These are phyloP conservation scores for Globisporangium takayamanum DNA, from an alignment of 352 stramenopile genomes.

Conservation along the genomic window DNA sequence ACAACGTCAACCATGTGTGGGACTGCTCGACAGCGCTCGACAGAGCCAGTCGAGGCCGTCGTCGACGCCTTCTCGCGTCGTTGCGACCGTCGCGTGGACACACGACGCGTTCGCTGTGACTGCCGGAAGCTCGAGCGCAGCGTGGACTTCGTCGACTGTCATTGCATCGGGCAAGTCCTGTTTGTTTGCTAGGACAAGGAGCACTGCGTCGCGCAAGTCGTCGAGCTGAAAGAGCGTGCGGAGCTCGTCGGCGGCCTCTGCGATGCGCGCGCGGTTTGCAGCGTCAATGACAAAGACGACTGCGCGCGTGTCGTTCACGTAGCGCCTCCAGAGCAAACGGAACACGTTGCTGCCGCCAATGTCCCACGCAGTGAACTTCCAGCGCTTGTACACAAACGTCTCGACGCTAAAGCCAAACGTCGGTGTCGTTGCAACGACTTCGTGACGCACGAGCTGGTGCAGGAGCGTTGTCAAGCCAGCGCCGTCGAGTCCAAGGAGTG, in stretches of 20 bases:
- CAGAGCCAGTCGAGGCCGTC: slow-evolving; percentile 47
- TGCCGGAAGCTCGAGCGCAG: slow-evolving; percentile 24
- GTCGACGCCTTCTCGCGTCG: slow-evolving; percentile 29
- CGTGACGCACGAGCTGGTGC: slow-evolving; percentile 78
- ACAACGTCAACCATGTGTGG: neutral
- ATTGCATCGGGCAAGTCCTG: slow-evolving; percentile 34
- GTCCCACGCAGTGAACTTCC: slow-evolving; percentile 84
- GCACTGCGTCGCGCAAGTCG: slow-evolving; percentile 29
- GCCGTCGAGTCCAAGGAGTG: too few species aligned
- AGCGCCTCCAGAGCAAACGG: slow-evolving; percentile 64
- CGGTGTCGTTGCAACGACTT: slow-evolving; percentile 61
- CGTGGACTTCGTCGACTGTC: slow-evolving; percentile 20
- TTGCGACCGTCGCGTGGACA: slow-evolving; percentile 23
- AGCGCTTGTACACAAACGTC: slow-evolving; percentile 58
- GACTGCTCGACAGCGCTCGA: slow-evolving; percentile 20
- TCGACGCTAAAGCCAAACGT: slow-evolving; percentile 89
- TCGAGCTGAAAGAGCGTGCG: slow-evolving; percentile 35
- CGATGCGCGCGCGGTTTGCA: slow-evolving; percentile 41
- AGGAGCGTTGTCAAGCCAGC: slow-evolving; percentile 97
- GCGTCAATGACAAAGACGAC: slow-evolving; percentile 85
- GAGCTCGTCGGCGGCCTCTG: slow-evolving; percentile 42
- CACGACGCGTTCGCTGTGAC: slow-evolving; percentile 30
- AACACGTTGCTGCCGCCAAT: slow-evolving; percentile 48
- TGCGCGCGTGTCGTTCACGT: slow-evolving; percentile 55
- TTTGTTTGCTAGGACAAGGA: slow-evolving; percentile 53